Base-by-base conservation (phyloP, 2,329 filamentous ascomycete genomes). In the Alternaria novae-zelandiae region DNA sequence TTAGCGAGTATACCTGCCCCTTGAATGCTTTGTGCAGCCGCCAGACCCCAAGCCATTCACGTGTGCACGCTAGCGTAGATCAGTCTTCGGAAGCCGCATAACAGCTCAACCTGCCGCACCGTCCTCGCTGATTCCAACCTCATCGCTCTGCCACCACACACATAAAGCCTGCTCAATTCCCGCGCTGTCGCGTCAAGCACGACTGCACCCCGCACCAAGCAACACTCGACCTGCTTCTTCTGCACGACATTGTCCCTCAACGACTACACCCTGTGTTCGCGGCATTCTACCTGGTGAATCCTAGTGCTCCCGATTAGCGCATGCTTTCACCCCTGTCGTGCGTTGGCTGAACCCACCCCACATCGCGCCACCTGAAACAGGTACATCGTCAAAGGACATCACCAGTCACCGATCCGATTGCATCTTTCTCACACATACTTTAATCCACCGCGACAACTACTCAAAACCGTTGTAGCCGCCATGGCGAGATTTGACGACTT, bases 401-500 rank as follows among this genome's bases (percentile, higher is more conserved):
- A 36, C 54, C 44, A 8, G 20, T 26, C 26, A 17, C 43, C 44
- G 32, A 21, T 36, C 12, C 13, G 8, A 32, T 36, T 5, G 20
- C 2, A 17, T 50, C 41, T 15, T 2, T 26, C 46, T 46, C 44
- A 43, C 43, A 47, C 11, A 32, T 25, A 53, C 23, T 17, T 25
- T 26, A 21, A 17, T 12, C 47, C 15, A 30, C 15, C 10, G 21
- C 47, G 32, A 20, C 30, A 50, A 17, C 4, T 36, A 47, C 28
- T 21, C 21, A 6, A 26, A 12, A 3, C 15, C 23, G 2, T 13
- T 25, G 20, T 41, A 30, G 17, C 36, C n/a, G 36, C 11, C 28
- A 72, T 72, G 66, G 46, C 60, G 7, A n/a, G 15, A 7, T 62
- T 71, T 23, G 44, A 26, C n/a, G 30, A 64, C 10, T 46, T 71